Percentiles rank a stretch among this genome's conserved stretches.
Conservation (phyloP, 2,329 filamentous ascomycete species). For the Nothophaeocryptopus gaeumannii region DNA sequence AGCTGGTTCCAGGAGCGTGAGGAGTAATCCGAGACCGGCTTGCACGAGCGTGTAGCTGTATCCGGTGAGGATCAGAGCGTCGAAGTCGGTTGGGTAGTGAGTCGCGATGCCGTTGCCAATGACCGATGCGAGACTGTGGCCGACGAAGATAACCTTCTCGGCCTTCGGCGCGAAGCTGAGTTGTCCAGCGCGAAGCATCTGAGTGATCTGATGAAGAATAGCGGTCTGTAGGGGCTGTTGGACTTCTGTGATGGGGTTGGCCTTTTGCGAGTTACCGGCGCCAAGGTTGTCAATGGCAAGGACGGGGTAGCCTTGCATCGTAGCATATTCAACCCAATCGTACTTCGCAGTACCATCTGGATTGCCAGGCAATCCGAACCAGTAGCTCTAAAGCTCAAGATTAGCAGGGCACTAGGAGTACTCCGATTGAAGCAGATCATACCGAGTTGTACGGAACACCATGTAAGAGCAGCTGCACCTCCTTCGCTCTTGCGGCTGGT, state of each 20-base stretch:
- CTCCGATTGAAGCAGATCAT: background rate
- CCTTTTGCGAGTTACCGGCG: constrained; percentile 17
- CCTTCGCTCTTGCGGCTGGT: constrained; percentile 9
- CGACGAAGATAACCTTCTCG: constrained; percentile 18
- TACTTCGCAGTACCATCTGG: constrained; percentile 16
- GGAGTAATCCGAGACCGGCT: constrained; percentile 15
- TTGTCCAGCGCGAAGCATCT: constrained; percentile 13
- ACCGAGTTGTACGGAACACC: constrained; percentile 19
- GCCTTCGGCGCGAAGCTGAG: constrained; percentile 12
- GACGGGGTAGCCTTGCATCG: constrained; percentile 19
- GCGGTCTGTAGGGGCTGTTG: constrained; percentile 20
- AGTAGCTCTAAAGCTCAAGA: constrained; percentile 14
- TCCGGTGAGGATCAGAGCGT: constrained; percentile 22
- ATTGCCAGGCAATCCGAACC: constrained; percentile 20
- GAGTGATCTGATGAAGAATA: constrained; percentile 16
- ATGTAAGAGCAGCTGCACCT: constrained; percentile 19
- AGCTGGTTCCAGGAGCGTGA: constrained; percentile 15
- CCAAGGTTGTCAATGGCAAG: constrained; percentile 23
- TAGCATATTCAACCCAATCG: constrained; percentile 18
- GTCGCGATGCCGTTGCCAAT: constrained; percentile 21
- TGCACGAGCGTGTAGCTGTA: constrained; percentile 16
- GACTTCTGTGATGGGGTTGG: constrained; percentile 18
- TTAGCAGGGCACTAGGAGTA: background rate
- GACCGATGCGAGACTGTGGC: constrained; percentile 18
- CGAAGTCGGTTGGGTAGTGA: constrained; percentile 20